Conservation (phyloP, 176 grass and related monocot genomes). For the Cenchrus purpureus region DNA sequence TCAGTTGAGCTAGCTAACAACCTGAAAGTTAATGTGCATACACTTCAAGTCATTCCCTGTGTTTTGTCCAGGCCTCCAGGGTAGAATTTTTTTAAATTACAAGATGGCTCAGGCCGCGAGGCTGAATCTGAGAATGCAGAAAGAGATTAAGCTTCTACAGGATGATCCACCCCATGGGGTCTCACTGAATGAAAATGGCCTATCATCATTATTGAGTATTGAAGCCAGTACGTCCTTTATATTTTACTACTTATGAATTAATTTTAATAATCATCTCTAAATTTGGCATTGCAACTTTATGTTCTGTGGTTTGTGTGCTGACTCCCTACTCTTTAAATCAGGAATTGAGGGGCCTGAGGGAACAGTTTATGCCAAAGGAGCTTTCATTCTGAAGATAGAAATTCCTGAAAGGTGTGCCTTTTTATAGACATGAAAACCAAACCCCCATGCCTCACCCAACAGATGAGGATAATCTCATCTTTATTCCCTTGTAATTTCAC, state of each 20-base stretch:
- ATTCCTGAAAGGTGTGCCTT: constrained; percentile 75
- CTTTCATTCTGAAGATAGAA: constrained; percentile 84
- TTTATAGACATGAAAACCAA: constrained; percentile 11
- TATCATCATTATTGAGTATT: constrained; percentile 58
- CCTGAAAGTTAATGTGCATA: background rate
- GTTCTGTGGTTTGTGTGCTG: constrained; percentile 14
- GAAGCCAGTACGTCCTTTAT: constrained; percentile 61
- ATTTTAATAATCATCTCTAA: background rate
- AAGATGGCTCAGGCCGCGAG: constrained; percentile 78
- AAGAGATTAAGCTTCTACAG: constrained; percentile 79
- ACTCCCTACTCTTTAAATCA: constrained; percentile 23
- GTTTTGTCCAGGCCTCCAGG: constrained; percentile 20
- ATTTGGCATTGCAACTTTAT: constrained; percentile 10
- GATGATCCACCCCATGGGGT: constrained; percentile 83
- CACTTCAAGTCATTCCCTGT: background rate
- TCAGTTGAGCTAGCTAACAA: constrained; percentile 4
- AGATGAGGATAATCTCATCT: background rate
- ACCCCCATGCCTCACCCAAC: too few relatives aligned
- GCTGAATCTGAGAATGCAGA: constrained; percentile 84
- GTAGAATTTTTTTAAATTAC: background rate
- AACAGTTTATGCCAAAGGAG: constrained; percentile 80
- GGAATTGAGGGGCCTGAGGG: constrained; percentile 72
- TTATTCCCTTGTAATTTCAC: constrained; percentile 3
- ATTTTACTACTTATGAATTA: background rate
- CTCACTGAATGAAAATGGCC: constrained; percentile 59